These are phyloP conservation scores for Casaregolazyma lundiana DNA, from an alignment of 1,139 yeast genomes.

Conservation along the genomic window DNA sequence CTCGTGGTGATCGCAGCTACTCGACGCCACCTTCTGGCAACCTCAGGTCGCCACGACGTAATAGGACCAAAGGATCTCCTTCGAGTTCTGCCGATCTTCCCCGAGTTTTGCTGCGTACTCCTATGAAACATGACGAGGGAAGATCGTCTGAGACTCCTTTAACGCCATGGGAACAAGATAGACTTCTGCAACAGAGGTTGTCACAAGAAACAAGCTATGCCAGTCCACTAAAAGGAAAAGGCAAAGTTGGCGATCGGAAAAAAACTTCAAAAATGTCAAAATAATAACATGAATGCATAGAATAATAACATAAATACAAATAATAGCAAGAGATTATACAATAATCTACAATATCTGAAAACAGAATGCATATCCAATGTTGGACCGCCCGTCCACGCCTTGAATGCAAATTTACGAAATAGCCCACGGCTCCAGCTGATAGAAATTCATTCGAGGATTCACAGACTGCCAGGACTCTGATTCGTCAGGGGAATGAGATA, in stretches of 20 bases:
- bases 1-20: not conserved
- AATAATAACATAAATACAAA: too few relatives aligned
- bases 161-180: constrained; percentile 28
- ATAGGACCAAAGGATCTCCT: not conserved
- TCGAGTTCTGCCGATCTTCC: not conserved
- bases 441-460: constrained; percentile 3
- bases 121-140: not conserved
- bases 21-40: not conserved
- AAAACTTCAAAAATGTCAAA: not conserved
- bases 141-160: constrained; percentile 4
- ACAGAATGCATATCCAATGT: too few relatives aligned
- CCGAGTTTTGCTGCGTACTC: not conserved
- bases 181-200: constrained; percentile 15
- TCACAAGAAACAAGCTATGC: not conserved
- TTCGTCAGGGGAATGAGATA: not conserved
- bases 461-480: not conserved
- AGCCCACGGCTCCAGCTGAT: constrained; percentile 6
- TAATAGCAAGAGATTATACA: not conserved
- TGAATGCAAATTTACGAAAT: not conserved
- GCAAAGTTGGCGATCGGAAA: not conserved
- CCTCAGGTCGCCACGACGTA: not conserved
- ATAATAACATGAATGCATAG: not conserved
- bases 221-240: not conserved
- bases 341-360: not conserved
- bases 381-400: too few relatives aligned